Evolutionary conservation across 148 eudicot genomes (phyloP).

Genomic region (Tetragonia tetragonoides): DNA sequence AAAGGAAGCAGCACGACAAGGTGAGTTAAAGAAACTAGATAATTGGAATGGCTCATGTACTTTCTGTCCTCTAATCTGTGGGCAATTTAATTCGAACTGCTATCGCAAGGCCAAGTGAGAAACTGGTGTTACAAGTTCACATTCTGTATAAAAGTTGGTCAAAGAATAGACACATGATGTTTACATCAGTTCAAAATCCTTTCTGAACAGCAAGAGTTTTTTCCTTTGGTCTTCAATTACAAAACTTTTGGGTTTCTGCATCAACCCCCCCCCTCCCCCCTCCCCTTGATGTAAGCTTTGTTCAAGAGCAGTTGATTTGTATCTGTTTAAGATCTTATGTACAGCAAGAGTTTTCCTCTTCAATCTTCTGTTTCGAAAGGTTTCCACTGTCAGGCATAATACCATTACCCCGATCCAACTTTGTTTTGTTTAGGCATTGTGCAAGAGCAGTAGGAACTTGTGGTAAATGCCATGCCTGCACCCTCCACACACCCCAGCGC

Average conservation of each 20-base stretch:
- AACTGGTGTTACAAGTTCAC: too few relatives aligned
- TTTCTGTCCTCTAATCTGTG: not conserved
- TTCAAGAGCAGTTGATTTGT: not conserved
- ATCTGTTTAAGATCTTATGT: not conserved
- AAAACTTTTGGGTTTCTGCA: not conserved
- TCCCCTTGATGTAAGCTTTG: not conserved
- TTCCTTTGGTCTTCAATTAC: not conserved
- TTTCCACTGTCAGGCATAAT: too few relatives aligned
- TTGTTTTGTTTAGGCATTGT: too few relatives aligned
- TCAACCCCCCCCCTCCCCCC: not conserved
- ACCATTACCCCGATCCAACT: too few relatives aligned
- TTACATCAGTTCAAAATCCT: not conserved
- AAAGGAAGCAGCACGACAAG: conserved; percentile 68
- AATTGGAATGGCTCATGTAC: conserved; percentile 6
- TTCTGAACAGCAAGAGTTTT: not conserved
- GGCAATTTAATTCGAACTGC: not conserved
- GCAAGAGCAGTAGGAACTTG: too few relatives aligned
- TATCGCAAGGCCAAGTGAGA: not conserved
- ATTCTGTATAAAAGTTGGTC: not conserved
- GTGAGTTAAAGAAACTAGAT: conserved; percentile 29
- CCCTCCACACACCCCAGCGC: too few relatives aligned
- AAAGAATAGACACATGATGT: not conserved
- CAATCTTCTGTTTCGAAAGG: too few relatives aligned
- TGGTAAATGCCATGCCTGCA: too few relatives aligned
- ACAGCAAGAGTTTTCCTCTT: too few relatives aligned